These are phyloP conservation scores for Aphanomyces astaci DNA, from an alignment of 352 stramenopile species.

Conservation along the genomic window DNA sequence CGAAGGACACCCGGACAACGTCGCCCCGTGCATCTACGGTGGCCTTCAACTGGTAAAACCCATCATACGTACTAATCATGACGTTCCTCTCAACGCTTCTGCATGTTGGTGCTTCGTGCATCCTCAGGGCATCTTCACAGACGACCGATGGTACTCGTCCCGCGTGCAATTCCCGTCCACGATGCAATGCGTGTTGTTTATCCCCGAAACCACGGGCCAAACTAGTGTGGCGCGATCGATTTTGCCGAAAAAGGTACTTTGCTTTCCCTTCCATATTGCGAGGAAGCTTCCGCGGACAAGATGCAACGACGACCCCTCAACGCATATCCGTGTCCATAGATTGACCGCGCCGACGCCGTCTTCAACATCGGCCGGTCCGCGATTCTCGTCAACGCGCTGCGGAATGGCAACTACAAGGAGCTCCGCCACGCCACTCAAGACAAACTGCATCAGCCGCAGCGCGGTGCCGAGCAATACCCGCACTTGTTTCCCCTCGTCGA, in stretches of 20 bases:
- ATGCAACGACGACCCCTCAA: background rate
- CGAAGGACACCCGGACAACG: slow-evolving; percentile 98
- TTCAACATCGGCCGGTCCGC: slow-evolving; percentile 96
- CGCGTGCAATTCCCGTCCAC: slow-evolving; percentile 92
- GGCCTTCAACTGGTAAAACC: slow-evolving; percentile 90
- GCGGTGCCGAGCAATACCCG: slow-evolving; percentile 91
- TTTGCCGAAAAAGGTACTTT: slow-evolving; percentile 68
- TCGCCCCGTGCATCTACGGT: slow-evolving; percentile 97
- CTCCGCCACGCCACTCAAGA: slow-evolving; percentile 93
- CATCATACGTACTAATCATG: no score
- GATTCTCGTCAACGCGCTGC: slow-evolving; percentile 96
- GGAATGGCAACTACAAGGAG: slow-evolving; percentile 95
- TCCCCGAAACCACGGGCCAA: slow-evolving; percentile 96
- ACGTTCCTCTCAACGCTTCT: no score
- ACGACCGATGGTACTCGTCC: slow-evolving; percentile 96
- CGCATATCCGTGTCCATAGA: background rate
- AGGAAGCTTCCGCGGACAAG: no score
- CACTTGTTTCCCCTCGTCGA: slow-evolving; percentile 97
- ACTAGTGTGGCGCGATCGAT: slow-evolving; percentile 90
- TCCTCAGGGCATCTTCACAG: slow-evolving; percentile 83
- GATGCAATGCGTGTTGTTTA: slow-evolving; percentile 97
- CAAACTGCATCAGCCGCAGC: slow-evolving; percentile 94
- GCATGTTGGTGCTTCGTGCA: background rate
- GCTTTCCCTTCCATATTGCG: no score
- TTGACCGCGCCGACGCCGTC: slow-evolving; percentile 89